A percentile compares a stretch with the other conserved stretches of the same genome.
Evolutionary conservation across 1,139 yeast species (phyloP).

Genomic region (Ashbya aceris): DNA sequence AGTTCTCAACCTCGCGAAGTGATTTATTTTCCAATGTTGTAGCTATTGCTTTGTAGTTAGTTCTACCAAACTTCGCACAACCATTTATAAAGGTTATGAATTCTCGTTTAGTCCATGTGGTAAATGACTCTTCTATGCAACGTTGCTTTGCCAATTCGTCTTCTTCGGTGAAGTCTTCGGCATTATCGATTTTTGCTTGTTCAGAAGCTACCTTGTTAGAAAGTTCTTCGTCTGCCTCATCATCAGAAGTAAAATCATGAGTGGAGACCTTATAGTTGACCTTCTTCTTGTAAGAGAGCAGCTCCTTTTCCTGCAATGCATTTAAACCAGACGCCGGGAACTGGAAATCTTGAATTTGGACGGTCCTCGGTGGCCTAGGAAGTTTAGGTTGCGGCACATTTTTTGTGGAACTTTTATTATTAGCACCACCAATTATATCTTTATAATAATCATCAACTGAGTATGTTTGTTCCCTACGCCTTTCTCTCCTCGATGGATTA

Average conservation of each 20-base stretch:
- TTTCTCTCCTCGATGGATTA: slow-evolving; percentile 80
- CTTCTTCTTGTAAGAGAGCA: slow-evolving; percentile 62
- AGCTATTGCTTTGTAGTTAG: slow-evolving; percentile 51
- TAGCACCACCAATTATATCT: slow-evolving; percentile 41
- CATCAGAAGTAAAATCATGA: slow-evolving; percentile 33
- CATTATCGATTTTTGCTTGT: slow-evolving; percentile 60
- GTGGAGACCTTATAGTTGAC: slow-evolving; percentile 60
- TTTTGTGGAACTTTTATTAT: slow-evolving; percentile 27
- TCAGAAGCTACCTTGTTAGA: slow-evolving; percentile 39
- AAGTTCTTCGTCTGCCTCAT: slow-evolving; percentile 22
- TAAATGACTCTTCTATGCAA: slow-evolving; percentile 58
- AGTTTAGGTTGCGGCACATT: slow-evolving; percentile 37
- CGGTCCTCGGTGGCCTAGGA: slow-evolving; percentile 64
- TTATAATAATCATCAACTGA: slow-evolving; percentile 83
- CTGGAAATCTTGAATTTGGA: slow-evolving; percentile 78
- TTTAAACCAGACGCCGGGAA: slow-evolving; percentile 64
- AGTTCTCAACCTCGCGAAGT: slow-evolving; percentile 56
- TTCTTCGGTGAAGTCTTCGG: slow-evolving; percentile 66
- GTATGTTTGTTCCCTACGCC: slow-evolving; percentile 86
- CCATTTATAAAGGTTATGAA: slow-evolving; percentile 78
- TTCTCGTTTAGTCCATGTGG: slow-evolving; percentile 80
- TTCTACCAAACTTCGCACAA: slow-evolving; percentile 71
- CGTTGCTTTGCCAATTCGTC: slow-evolving; percentile 57
- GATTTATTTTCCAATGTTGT: slow-evolving; percentile 60
- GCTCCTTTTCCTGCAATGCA: slow-evolving; percentile 67